A percentile compares a stretch with the other conserved stretches of the same genome.
Evolutionary conservation across 139 green algal species (phyloP).

Genomic region (Closterium sp.): DNA sequence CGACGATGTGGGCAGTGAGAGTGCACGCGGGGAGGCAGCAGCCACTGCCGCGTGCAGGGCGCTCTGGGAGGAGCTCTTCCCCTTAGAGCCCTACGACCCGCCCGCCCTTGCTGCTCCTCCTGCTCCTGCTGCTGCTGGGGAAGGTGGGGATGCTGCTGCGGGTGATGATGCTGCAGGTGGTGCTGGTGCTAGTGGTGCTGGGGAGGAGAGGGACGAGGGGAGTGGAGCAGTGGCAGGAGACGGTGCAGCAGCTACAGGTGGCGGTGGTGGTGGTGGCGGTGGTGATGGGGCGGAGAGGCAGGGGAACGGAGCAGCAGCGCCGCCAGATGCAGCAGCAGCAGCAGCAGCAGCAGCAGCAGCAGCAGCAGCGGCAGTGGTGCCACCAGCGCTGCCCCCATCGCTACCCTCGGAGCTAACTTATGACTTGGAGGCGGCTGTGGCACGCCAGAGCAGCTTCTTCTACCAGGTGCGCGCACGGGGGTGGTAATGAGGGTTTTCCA

Average conservation of each 20-base stretch:
- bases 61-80: conserved; percentile 5
- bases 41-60: background rate
- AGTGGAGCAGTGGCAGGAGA: background rate
- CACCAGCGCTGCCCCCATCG: too few species aligned
- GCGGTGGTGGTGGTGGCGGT: too few species aligned
- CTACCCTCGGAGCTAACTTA: background rate
- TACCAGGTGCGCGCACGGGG: background rate
- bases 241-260: background rate
- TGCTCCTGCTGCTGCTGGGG: background rate
- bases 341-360: background rate
- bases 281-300: background rate
- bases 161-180: background rate
- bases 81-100: background rate
- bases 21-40: background rate
- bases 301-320: background rate
- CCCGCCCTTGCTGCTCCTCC: background rate
- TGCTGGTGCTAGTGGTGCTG: background rate
- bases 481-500: too few species aligned
- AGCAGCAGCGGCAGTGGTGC: background rate
- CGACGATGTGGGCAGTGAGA: background rate
- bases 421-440: background rate
- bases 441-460: background rate
- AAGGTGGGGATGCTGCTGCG: background rate
- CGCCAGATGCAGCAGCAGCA: too few species aligned
- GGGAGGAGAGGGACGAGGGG: background rate